Percentiles rank a stretch among this genome's conserved stretches.
Evolutionary conservation across 495 filamentous ascomycete genomes (phyloP).

Genomic region (Lasiosphaeriaceae sp.): DNA sequence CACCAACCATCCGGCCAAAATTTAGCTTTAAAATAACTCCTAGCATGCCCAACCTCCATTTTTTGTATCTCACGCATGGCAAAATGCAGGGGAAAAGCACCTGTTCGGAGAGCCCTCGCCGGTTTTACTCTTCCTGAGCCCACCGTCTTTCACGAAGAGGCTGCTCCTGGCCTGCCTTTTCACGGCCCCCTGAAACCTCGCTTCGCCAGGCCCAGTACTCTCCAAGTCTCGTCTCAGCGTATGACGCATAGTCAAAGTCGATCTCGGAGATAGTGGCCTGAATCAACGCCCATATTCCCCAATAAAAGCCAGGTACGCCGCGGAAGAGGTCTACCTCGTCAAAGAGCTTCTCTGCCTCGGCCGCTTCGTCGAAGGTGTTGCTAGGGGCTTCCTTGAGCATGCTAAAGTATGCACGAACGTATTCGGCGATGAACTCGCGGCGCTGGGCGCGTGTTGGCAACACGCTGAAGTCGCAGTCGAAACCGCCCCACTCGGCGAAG

Average conservation of each 20-base stretch:
- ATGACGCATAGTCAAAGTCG: conserved; percentile 93
- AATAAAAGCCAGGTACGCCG: conserved; percentile 82
- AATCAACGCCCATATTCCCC: conserved; percentile 95
- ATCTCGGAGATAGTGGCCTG: conserved; percentile 94
- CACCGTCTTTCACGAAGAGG: conserved; percentile 79
- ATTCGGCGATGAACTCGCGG: conserved; percentile 76
- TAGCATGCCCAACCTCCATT: background rate
- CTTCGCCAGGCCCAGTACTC: conserved; percentile 97
- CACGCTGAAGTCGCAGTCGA: conserved; percentile 85
- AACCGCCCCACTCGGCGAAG: conserved; percentile 97
- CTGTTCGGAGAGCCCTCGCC: no score
- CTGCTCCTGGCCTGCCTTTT: conserved; percentile 53
- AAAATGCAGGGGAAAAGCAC: no score
- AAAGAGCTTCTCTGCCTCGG: conserved; percentile 58
- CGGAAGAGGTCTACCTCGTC: conserved; percentile 83
- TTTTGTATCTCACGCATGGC: background rate
- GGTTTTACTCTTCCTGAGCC: conserved; percentile 53
- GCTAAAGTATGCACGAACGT: conserved; percentile 60
- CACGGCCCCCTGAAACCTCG: conserved; percentile 60
- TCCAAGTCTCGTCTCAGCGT: conserved; percentile 80
- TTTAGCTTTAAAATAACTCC: background rate
- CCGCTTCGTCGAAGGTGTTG: conserved; percentile 48
- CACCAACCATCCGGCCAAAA: background rate
- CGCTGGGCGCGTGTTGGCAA: conserved; percentile 77
- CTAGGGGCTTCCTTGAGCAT: conserved; percentile 18